Base-by-base conservation (phyloP, 345 rosid genomes). In the Hevea brasiliensis region DNA sequence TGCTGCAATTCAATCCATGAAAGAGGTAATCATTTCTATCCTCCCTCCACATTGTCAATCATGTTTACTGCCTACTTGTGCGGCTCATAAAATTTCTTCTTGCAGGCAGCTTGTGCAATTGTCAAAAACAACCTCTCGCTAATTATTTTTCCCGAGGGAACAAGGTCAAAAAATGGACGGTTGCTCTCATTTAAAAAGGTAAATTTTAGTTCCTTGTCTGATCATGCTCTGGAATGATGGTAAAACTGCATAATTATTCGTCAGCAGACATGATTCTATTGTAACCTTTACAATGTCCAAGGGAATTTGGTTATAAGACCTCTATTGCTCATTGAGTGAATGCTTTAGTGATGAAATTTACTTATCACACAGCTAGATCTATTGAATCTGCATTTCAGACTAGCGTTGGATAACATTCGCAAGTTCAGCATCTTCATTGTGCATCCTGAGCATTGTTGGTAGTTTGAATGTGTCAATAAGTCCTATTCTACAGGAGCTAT, bases 111-210 rank as follows among this genome's bases (percentile, higher is more conserved):
- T 70, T 26, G 17, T 35, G 73, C 86, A 7, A 76, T 84, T 23
- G 72, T 76, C 7, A 74, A 70, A 26, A 76, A 84, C 73, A 74
- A 82, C 17, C 78, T 88, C 9, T 88, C 92, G 26, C 54, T 86
- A 50, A 70, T 82, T 60, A 82, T 88, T 44, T 88, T 86, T 67
- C 90, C 92, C 0, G 85, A 88, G 81, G 92, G 92, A 44, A 86
- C 89, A 35, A 74, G 92, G 75, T 88, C 92, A 48, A 73, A 83
- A 75, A 70, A 78, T 63, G 92, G 88, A 8, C 72, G 83, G 40
- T 72, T 86, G 0, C 89, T 81, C 21, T 87, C 88, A 48, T 88
- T 84, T 37, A 86, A 85, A 74, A 88, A 86, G 90, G 90, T 85
- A 47, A 63, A 48, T 18, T 14, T 26, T 17, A 50, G 1, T 17